phyloP scores from a whole-genome alignment of 202 grass and related monocot genomes.

The Brachypodium distachyon region DNA sequence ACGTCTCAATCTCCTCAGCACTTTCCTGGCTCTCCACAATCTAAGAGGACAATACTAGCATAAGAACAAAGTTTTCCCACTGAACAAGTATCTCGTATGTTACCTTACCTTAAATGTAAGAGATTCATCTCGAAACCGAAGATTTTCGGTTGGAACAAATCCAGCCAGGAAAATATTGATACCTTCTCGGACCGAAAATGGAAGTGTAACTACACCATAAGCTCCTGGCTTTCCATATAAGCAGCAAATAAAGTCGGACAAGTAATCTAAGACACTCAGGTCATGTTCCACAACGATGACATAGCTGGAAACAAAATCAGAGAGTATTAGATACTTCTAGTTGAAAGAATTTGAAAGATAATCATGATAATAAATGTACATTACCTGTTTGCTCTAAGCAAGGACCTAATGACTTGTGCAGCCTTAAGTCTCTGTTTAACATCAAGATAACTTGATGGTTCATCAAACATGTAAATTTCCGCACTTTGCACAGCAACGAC shows the following conservation, averaged over 20 bases:
- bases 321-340: background rate
- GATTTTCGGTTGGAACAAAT: slow-evolving; percentile 92
- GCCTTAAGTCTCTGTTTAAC: slow-evolving; percentile 94
- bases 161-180: slow-evolving; percentile 98
- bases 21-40: slow-evolving; percentile 88
- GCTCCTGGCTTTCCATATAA: slow-evolving; percentile 91
- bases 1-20: slow-evolving; percentile 76
- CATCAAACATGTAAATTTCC: slow-evolving; percentile 90
- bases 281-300: slow-evolving; percentile 87
- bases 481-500: slow-evolving; percentile 76
- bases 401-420: slow-evolving; percentile 70
- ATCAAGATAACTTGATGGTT: slow-evolving; percentile 95
- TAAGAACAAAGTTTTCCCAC: background rate
- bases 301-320: slow-evolving; percentile 51
- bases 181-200: slow-evolving; percentile 90
- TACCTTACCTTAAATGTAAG: slow-evolving; percentile 82
- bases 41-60: slow-evolving; percentile 30
- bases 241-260: slow-evolving; percentile 89
- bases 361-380: background rate
- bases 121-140: slow-evolving; percentile 88
- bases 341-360: background rate
- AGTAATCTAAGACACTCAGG: slow-evolving; percentile 49
- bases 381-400: slow-evolving; percentile 78
- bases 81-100: background rate
- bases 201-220: slow-evolving; percentile 90